Evolutionary conservation across 805 yeast species (phyloP).

Genomic region (Cyberlindnera meyerae): DNA sequence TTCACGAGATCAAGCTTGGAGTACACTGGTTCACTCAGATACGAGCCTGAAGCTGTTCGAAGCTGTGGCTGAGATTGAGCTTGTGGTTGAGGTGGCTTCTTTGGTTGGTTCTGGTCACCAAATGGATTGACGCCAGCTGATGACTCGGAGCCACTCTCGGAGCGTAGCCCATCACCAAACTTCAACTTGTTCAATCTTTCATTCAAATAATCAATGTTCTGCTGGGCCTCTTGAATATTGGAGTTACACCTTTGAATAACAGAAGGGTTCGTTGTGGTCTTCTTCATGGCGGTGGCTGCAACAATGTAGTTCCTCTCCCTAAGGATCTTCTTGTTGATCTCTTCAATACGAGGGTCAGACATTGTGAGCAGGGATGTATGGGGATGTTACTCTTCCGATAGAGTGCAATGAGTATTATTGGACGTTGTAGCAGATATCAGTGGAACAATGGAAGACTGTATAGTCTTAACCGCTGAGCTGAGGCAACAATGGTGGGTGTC

Average conservation of each 20-base stretch:
- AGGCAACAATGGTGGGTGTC: too few species aligned
- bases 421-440: too few species aligned
- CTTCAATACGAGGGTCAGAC: constrained; percentile 45
- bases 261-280: constrained; percentile 69
- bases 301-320: constrained; percentile 82
- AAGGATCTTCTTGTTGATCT: constrained; percentile 80
- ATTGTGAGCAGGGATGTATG: too few species aligned
- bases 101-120: not conserved
- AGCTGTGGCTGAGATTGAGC: not conserved
- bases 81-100: constrained; percentile 22
- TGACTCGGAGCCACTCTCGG: constrained; percentile 5
- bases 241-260: constrained; percentile 90
- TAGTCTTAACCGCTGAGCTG: too few species aligned
- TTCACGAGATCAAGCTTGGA: constrained; percentile 78
- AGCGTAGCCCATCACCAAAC: constrained; percentile 17
- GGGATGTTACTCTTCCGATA: too few species aligned
- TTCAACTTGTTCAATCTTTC: constrained; percentile 63
- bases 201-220: constrained; percentile 83
- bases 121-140: constrained; percentile 3
- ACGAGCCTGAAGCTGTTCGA: too few species aligned
- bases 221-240: constrained; percentile 84
- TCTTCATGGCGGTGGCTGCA: constrained; percentile 79
- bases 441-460: too few species aligned
- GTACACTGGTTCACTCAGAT: constrained; percentile 32
- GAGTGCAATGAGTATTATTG: too few species aligned